Base-by-base conservation (phyloP, 495 filamentous ascomycete genomes). In the Staphylotrichum tortipilum region DNA sequence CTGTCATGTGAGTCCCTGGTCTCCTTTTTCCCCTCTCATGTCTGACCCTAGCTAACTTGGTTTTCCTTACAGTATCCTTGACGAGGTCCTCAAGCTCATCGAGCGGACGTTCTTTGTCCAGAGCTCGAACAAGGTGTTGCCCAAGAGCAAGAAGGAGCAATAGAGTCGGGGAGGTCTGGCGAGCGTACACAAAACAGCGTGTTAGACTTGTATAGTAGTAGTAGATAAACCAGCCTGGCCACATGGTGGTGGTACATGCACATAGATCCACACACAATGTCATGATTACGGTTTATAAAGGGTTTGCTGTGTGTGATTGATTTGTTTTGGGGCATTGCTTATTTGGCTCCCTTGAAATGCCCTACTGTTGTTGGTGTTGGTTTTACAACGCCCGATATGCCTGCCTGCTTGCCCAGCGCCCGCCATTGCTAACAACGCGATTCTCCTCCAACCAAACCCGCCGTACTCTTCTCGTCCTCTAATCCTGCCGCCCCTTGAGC, bases 21-120 rank as follows among this genome's bases (percentile, higher is more conserved):
- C 24, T 33, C 22, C 14, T 23, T 4, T 35, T 29, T 1, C 3
- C 8, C 52, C 31, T 23, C 5, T 17, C 29, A n/a, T n/a, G n/a
- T n/a, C n/a, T n/a, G n/a, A n/a, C n/a, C n/a, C n/a, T n/a, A n/a
- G n/a, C n/a, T n/a, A n/a, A n/a, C n/a, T n/a, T n/a, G n/a, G n/a
- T n/a, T n/a, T n/a, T n/a, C n/a, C n/a, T n/a, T 5, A 7, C 61
- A 95, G 89, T 60, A 50, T 90, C 48, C 90, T 98, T 58, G 92
- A 98, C 54, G 92, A 98, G 65, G 67, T 75, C 14, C 78, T 98
- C 44, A 98, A 98, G 68, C 77, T 83, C 28, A 57, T 82, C 2
- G 92, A 98, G 70, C 77, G 92, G 56, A 73, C 72, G 40, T 71
- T 72, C 50, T 77, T 77, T 53, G 64, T 75, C n/a, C 64, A 72